These are phyloP conservation scores for Fallopia convolvulus DNA, from an alignment of 148 eudicot species.

Conservation along the genomic window DNA sequence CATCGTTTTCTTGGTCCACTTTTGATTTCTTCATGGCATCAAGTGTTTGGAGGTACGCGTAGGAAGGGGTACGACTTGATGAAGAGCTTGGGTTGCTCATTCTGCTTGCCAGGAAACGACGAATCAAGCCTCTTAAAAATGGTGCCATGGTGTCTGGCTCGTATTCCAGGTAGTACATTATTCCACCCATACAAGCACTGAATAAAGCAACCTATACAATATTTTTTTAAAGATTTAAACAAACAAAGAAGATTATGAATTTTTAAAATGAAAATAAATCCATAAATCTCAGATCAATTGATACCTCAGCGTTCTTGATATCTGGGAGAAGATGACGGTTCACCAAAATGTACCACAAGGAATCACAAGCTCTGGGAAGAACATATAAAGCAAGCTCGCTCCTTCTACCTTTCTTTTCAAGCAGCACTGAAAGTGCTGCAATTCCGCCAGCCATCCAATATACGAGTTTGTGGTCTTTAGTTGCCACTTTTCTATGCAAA, in stretches of 20 bases:
- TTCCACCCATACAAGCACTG: conserved; percentile 92
- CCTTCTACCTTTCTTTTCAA: conserved; percentile 87
- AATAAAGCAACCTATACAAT: conserved; percentile 73
- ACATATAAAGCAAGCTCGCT: conserved; percentile 93
- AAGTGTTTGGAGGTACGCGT: conserved; percentile 52
- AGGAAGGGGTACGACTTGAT: conserved; percentile 47
- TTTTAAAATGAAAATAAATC: neutral
- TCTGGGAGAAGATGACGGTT: conserved; percentile 81
- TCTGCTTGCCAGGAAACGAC: conserved; percentile 84
- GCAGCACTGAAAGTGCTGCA: conserved; percentile 79
- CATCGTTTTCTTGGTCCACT: conserved; percentile 23
- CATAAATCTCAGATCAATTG: conserved; percentile 5
- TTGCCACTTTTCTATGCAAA: conserved; percentile 89
- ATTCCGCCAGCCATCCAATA: conserved; percentile 92
- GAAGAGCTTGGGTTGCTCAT: conserved; percentile 67
- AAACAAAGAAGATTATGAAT: neutral
- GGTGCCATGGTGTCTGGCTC: conserved; percentile 99
- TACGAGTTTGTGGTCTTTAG: conserved; percentile 87
- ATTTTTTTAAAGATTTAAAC: neutral
- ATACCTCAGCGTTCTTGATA: conserved; percentile 90
- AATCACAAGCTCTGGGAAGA: conserved; percentile 93
- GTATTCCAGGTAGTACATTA: conserved; percentile 86
- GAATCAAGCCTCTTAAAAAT: conserved; percentile 70
- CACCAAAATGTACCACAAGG: conserved; percentile 83
- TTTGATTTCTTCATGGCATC: conserved; percentile 52